Conservation (phyloP, 495 filamentous ascomycete genomes). For the Neurospora cerealis region DNA sequence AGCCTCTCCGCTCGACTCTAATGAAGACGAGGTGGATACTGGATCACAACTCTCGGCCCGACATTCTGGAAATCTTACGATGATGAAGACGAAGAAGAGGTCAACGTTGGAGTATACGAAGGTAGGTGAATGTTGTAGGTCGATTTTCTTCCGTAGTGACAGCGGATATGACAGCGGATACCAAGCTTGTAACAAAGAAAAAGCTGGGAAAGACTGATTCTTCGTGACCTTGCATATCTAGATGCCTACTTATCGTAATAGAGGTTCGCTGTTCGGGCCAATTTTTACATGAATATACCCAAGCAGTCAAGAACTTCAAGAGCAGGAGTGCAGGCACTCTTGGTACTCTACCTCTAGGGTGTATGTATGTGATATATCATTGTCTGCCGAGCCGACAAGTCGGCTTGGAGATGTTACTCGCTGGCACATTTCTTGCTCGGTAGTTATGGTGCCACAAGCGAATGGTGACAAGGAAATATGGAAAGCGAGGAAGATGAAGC, state of each 20-base stretch:
- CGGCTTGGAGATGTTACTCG: background rate
- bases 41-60: background rate
- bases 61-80: background rate
- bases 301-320: background rate
- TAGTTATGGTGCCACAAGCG: background rate
- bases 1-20: background rate
- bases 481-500: background rate
- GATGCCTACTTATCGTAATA: background rate
- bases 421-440: background rate
- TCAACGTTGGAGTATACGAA: background rate
- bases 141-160: background rate
- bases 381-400: background rate
- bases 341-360: background rate
- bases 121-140: background rate
- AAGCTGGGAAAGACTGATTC: background rate
- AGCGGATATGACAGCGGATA: background rate
- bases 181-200: background rate
- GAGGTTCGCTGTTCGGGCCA: background rate
- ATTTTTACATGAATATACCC: background rate
- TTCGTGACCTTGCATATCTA: background rate
- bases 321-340: background rate
- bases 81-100: background rate
- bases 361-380: background rate
- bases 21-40: background rate
- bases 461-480: background rate